A percentile compares a stretch with the other conserved stretches of the same genome.
These are phyloP conservation scores for Lanmaoa pseudosensibilis DNA, from an alignment of 768 basidiomycete species.

Conservation along the genomic window DNA sequence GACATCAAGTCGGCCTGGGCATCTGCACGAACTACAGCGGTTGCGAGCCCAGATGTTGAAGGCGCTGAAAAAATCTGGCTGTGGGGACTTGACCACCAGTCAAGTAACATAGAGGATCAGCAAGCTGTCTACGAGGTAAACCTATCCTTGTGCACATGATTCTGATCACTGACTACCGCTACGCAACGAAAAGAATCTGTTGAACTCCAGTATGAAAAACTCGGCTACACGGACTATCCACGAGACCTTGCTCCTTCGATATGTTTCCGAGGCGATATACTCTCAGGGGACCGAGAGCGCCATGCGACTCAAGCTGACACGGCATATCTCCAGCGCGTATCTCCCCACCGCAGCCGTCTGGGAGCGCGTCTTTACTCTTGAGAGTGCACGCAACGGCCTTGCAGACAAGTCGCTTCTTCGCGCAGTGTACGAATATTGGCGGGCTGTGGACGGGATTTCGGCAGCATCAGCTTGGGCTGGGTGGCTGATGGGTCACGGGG, in stretches of 20 bases:
- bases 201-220: conserved; percentile 48
- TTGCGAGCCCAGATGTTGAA: conserved; percentile 15
- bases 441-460: conserved; percentile 34
- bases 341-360: conserved; percentile 46
- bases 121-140: conserved; percentile 37
- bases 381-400: conserved; percentile 18
- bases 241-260: conserved; percentile 47
- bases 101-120: conserved; percentile 18
- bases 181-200: conserved; percentile 36
- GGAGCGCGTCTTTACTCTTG: conserved; percentile 41
- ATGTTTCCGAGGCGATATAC: conserved; percentile 36
- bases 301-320: conserved; percentile 32
- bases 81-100: conserved; percentile 46
- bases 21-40: conserved; percentile 43
- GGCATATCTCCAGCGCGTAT: conserved; percentile 42
- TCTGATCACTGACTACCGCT: neutral
- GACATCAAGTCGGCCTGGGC: conserved; percentile 40
- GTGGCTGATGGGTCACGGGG: conserved; percentile 45
- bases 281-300: conserved; percentile 20
- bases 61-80: conserved; percentile 48
- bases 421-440: conserved; percentile 45
- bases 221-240: conserved; percentile 42
- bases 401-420: conserved; percentile 21
- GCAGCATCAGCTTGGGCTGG: conserved; percentile 46
- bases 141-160: neutral